Conservation (phyloP, 306 rosid species). For the Cicer arietinum region DNA sequence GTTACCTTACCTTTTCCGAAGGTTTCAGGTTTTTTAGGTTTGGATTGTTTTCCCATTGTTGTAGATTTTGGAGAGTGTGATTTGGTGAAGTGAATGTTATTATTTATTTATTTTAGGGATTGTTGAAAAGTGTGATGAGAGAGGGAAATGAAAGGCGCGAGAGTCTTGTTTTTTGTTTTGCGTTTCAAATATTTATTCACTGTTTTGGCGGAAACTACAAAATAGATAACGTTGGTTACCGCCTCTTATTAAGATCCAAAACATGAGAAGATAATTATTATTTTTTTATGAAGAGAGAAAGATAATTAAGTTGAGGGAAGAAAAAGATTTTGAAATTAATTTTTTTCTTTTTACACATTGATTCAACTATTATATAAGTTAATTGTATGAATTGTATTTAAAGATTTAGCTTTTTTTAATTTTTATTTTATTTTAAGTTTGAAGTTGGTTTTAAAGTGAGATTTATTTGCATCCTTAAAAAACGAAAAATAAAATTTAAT, state of each 20-base stretch:
- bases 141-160: not conserved
- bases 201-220: conserved; percentile 13
- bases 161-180: not conserved
- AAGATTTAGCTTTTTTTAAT: no score
- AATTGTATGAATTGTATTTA: no score
- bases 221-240: not conserved
- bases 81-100: not conserved
- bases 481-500: no score
- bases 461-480: no score
- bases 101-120: not conserved
- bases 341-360: no score
- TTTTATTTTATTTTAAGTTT: no score
- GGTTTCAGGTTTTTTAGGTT: conserved; percentile 48
- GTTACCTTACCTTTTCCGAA: conserved; percentile 67
- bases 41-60: conserved; percentile 71
- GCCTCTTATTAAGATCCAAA: not conserved
- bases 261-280: no score
- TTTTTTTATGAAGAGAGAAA: no score
- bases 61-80: not conserved
- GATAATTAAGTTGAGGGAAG: no score
- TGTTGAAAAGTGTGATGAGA: not conserved
- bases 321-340: no score
- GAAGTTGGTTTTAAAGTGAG: no score
- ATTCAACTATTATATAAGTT: no score
- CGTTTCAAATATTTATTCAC: not conserved